Conservation (phyloP, 108 stramenopile genomes). For the Aurantiochytrium sp. region DNA sequence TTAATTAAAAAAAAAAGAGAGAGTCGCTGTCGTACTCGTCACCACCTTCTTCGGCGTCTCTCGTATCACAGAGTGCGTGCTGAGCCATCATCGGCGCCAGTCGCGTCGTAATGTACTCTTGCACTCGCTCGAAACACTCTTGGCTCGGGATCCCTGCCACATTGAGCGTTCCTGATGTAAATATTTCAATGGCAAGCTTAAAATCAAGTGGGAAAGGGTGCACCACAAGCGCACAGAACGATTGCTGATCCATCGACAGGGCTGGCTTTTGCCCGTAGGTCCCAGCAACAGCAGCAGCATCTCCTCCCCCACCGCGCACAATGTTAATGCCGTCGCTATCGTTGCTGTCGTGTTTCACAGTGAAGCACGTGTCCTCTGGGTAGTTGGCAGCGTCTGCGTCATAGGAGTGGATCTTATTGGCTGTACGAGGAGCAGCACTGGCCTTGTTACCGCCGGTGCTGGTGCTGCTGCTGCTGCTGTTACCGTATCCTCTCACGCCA, state of each 20-base stretch:
- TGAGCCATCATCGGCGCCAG: background rate
- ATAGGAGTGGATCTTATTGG: too few relatives aligned
- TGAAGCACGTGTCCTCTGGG: too few relatives aligned
- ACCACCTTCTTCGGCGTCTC: background rate
- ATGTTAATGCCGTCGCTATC: too few relatives aligned
- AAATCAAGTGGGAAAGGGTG: background rate
- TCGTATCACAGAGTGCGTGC: background rate
- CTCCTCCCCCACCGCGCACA: too few relatives aligned
- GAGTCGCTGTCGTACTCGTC: background rate
- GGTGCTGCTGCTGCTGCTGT: too few relatives aligned
- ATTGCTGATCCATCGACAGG: background rate
- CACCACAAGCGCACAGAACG: background rate
- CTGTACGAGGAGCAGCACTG: too few relatives aligned
- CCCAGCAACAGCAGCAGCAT: background rate
- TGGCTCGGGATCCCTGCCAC: background rate
- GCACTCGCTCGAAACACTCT: background rate
- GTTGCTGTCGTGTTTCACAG: too few relatives aligned
- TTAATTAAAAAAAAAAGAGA: background rate
- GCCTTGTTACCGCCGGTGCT: too few relatives aligned
- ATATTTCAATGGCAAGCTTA: background rate
- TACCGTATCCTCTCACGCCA: background rate
- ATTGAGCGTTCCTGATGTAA: background rate
- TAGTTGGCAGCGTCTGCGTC: too few relatives aligned
- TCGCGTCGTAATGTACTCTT: background rate
- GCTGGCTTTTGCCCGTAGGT: background rate